phyloP scores from a whole-genome alignment of 129 eudicot genomes.

The Tagetes patula region DNA sequence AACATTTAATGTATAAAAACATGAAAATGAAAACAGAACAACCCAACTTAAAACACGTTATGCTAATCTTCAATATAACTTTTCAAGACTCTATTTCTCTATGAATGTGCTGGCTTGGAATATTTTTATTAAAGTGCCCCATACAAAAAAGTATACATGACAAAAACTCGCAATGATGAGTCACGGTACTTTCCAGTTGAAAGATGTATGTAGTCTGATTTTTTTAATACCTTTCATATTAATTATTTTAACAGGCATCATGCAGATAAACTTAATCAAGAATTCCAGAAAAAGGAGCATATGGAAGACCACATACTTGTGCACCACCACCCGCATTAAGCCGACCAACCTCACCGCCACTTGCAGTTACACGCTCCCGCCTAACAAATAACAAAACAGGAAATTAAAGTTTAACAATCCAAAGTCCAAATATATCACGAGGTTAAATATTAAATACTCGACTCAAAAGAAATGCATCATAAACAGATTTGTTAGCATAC shows the following conservation, averaged over 20 bases:
- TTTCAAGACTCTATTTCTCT: not conserved
- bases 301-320: conserved; percentile 48
- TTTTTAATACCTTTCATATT: not conserved
- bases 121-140: not conserved
- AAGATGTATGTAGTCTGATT: not conserved
- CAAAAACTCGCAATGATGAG: not conserved
- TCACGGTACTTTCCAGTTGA: not conserved
- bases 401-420: not conserved
- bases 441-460: conserved; percentile 6
- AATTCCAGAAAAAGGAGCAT: conserved; percentile 11
- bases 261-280: not conserved
- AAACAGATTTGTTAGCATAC: conserved; percentile 44
- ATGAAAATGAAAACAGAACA: conserved; percentile 3
- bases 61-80: conserved; percentile 1
- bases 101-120: not conserved
- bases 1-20: not conserved
- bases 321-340: conserved; percentile 97
- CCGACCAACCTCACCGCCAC: conserved; percentile 99
- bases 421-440: conserved; percentile 2
- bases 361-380: conserved; percentile 84
- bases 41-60: not conserved
- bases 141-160: not conserved
- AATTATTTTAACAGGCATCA: not conserved
- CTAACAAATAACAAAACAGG: conserved; percentile 40
- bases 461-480: conserved; percentile 10